A percentile compares a stretch with the other conserved stretches of the same genome.
These are phyloP conservation scores for Tolypocladium endophyticum DNA, from an alignment of 2,329 filamentous ascomycete species.

Conservation along the genomic window DNA sequence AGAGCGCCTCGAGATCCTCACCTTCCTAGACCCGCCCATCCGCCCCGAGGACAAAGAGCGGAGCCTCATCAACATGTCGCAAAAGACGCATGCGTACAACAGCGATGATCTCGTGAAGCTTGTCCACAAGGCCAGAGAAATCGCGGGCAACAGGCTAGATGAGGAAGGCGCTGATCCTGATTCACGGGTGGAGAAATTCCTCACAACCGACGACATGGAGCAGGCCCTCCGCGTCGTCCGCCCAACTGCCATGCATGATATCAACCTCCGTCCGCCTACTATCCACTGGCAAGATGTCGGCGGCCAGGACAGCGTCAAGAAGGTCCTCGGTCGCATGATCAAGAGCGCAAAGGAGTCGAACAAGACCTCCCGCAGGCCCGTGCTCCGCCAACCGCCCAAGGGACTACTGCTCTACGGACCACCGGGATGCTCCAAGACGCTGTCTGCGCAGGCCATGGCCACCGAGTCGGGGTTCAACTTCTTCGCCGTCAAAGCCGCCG, in stretches of 20 bases:
- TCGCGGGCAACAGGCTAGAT: slow-evolving; percentile 14
- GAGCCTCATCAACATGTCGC: slow-evolving; percentile 50
- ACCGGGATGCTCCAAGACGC: slow-evolving; percentile 88
- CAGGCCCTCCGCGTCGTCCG: slow-evolving; percentile 57
- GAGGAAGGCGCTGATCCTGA: slow-evolving; percentile 6
- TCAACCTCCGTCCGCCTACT: slow-evolving; percentile 79
- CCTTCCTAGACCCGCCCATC: slow-evolving; percentile 41
- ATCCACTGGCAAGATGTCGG: slow-evolving; percentile 83
- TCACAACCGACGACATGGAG: slow-evolving; percentile 44
- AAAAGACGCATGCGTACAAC: slow-evolving; percentile 80
- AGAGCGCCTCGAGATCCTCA: slow-evolving; percentile 65
- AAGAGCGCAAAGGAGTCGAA: slow-evolving; percentile 25
- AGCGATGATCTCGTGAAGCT: slow-evolving; percentile 65
- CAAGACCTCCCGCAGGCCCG: slow-evolving; percentile 17
- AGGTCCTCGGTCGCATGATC: slow-evolving; percentile 41
- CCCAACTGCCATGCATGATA: slow-evolving; percentile 79
- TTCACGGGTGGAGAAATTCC: slow-evolving; percentile 14
- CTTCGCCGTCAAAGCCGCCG: slow-evolving; percentile 85
- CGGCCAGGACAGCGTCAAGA: slow-evolving; percentile 69
- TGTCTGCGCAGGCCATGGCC: slow-evolving; percentile 82
- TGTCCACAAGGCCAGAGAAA: slow-evolving; percentile 25
- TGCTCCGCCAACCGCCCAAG: slow-evolving; percentile 53
- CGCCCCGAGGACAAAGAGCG: slow-evolving; percentile 36
- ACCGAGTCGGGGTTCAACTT: slow-evolving; percentile 90
- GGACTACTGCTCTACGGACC: slow-evolving; percentile 85